These are phyloP conservation scores for Leonotis leonurus DNA, from an alignment of 257 asterid species.

Conservation along the genomic window DNA sequence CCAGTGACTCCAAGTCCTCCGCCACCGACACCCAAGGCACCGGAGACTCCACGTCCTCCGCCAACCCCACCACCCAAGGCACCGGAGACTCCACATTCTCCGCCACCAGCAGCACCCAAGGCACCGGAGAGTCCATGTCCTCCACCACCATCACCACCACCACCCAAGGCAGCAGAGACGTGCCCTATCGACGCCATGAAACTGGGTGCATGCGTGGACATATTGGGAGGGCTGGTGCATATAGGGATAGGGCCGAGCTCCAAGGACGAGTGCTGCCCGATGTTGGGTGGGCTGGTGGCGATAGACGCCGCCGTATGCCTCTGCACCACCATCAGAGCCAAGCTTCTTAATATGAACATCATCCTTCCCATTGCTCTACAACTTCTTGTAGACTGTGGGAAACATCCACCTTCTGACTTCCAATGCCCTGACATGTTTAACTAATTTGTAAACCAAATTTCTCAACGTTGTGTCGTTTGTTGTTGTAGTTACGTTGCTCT, in stretches of 20 bases:
- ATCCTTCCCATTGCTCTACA: conserved; percentile 57
- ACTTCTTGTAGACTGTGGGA: conserved; percentile 57
- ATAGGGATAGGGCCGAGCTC: conserved; percentile 46
- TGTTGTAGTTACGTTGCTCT: too few relatives aligned
- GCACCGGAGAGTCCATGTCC: conserved; percentile 15
- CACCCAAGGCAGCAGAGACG: conserved; percentile 22
- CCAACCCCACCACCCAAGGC: neutral
- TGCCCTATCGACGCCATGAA: conserved; percentile 59
- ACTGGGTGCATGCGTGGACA: conserved; percentile 37
- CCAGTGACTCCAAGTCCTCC: too few relatives aligned
- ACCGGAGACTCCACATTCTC: conserved; percentile 15
- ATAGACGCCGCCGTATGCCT: conserved; percentile 61
- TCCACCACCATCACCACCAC: conserved; percentile 4
- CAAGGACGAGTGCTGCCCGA: conserved; percentile 42
- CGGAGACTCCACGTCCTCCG: neutral
- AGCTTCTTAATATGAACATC: conserved; percentile 49
- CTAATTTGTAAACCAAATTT: too few relatives aligned
- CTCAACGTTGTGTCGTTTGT: too few relatives aligned
- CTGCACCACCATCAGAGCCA: conserved; percentile 57
- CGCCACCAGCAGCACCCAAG: conserved; percentile 4
- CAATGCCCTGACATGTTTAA: conserved; percentile 35
- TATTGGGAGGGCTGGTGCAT: conserved; percentile 44
- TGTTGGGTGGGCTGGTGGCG: conserved; percentile 29
- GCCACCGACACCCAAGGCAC: neutral
- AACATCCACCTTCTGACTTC: conserved; percentile 51